These are phyloP conservation scores for Phialophora expanda DNA, from an alignment of 2,329 filamentous ascomycete species.

Conservation along the genomic window DNA sequence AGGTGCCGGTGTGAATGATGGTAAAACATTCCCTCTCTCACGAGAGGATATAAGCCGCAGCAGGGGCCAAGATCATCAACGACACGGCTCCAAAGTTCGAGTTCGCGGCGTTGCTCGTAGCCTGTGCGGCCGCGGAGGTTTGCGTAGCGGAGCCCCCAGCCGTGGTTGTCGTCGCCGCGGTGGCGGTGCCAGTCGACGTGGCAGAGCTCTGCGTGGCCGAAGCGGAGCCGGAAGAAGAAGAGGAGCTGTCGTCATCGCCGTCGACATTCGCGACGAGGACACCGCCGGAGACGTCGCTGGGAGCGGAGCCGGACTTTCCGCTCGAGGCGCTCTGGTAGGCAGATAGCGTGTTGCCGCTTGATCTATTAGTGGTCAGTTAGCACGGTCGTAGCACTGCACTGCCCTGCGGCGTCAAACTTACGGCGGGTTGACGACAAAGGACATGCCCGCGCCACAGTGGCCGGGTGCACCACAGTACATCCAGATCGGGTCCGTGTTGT, in stretches of 20 bases:
- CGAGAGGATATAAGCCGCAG: slow-evolving; percentile 9
- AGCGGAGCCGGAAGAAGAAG: background rate
- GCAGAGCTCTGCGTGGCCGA: slow-evolving; percentile 10
- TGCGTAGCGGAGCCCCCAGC: background rate
- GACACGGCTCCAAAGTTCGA: slow-evolving; percentile 2
- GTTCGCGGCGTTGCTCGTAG: slow-evolving; percentile 3
- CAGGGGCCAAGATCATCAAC: slow-evolving; percentile 8
- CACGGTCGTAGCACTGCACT: background rate
- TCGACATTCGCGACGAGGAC: slow-evolving; percentile 19
- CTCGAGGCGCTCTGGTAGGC: slow-evolving; percentile 17
- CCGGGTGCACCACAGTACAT: slow-evolving; percentile 57
- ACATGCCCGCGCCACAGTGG: slow-evolving; percentile 58
- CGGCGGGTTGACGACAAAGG: slow-evolving; percentile 58
- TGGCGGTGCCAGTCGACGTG: background rate
- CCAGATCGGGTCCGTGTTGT: slow-evolving; percentile 54
- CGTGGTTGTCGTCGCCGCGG: slow-evolving; percentile 1
- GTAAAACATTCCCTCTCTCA: background rate
- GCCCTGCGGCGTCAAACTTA: slow-evolving; percentile 24
- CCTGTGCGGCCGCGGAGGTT: background rate
- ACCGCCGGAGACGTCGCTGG: slow-evolving; percentile 8
- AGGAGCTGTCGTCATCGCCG: background rate
- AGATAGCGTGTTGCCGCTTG: slow-evolving; percentile 11
- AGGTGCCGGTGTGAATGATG: background rate
- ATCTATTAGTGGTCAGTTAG: background rate
- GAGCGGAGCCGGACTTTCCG: slow-evolving; percentile 10